These are phyloP conservation scores for Daldinia sp. DNA, from an alignment of 2,329 filamentous ascomycete genomes.

Conservation along the genomic window DNA sequence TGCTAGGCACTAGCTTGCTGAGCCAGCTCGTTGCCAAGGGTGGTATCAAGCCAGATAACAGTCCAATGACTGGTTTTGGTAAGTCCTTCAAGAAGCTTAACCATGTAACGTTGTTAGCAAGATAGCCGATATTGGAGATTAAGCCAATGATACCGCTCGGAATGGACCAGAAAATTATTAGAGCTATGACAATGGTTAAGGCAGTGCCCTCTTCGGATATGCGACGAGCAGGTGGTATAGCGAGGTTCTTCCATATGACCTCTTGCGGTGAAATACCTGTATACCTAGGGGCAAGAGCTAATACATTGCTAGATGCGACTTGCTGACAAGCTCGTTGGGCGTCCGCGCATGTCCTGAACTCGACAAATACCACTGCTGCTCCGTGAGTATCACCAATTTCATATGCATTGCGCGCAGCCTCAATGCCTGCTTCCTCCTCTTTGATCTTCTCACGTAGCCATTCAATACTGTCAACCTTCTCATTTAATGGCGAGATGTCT, in stretches of 20 bases:
- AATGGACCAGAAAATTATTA: conserved; percentile 88
- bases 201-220: conserved; percentile 63
- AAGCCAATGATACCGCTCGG: conserved; percentile 83
- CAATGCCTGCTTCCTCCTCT: conserved; percentile 53
- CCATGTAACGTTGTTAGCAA: conserved; percentile 74
- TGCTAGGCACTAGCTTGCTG: conserved; percentile 83
- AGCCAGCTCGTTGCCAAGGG: conserved; percentile 82
- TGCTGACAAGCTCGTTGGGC: conserved; percentile 86
- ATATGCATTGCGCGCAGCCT: conserved; percentile 54
- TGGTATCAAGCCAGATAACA: conserved; percentile 87
- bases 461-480: conserved; percentile 89
- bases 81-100: conserved; percentile 79
- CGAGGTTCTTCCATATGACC: conserved; percentile 86
- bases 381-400: conserved; percentile 43
- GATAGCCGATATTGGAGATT: conserved; percentile 83
- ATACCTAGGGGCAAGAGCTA: conserved; percentile 47
- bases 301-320: conserved; percentile 43
- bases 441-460: conserved; percentile 78
- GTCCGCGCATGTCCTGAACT: conserved; percentile 84
- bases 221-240: conserved; percentile 55
- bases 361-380: conserved; percentile 86
- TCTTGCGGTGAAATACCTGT: conserved; percentile 80
- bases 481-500: conserved; percentile 72
- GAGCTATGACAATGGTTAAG: conserved; percentile 73
- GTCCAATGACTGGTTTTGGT: conserved; percentile 75